Evolutionary conservation across 202 grass and related monocot species (phyloP).

Genomic region (Sporobolus alterniflorus): DNA sequence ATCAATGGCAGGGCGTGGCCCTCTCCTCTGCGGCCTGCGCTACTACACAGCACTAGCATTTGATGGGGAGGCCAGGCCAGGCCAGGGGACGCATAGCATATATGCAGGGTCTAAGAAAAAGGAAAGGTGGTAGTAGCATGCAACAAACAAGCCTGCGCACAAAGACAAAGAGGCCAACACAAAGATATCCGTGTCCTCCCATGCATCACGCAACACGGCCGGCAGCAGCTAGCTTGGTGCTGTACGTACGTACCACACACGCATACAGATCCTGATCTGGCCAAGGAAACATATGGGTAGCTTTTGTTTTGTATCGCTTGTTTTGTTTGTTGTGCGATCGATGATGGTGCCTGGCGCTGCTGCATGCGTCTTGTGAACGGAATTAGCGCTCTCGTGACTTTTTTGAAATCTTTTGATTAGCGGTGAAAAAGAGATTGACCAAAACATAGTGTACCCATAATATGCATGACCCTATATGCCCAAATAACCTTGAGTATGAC

Average conservation of each 20-base stretch:
- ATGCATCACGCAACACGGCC: slow-evolving; percentile 41
- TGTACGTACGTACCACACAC: too few relatives aligned
- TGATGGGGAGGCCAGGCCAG: slow-evolving; percentile 1
- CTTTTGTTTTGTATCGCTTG: slow-evolving; percentile 46
- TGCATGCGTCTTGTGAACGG: too few relatives aligned
- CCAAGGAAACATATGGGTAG: slow-evolving; percentile 51
- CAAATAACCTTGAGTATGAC: too few relatives aligned
- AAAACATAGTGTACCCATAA: too few relatives aligned
- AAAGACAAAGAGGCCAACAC: slow-evolving; percentile 59
- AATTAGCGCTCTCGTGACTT: too few relatives aligned
- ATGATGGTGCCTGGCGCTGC: too few relatives aligned
- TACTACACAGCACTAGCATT: neutral
- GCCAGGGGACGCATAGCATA: too few relatives aligned
- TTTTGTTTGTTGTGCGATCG: slow-evolving; percentile 47
- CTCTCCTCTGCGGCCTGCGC: neutral
- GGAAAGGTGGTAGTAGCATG: neutral
- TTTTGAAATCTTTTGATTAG: too few relatives aligned
- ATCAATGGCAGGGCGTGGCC: slow-evolving; percentile 54
- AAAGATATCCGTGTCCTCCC: slow-evolving; percentile 55
- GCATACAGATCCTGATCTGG: slow-evolving; percentile 58
- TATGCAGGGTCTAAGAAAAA: too few relatives aligned
- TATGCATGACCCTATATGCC: too few relatives aligned
- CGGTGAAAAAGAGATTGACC: too few relatives aligned
- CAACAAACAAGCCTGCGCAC: slow-evolving; percentile 39
- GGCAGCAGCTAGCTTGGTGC: too few relatives aligned